These are phyloP conservation scores for Tricholoma bakamatsutake DNA, from an alignment of 768 basidiomycete genomes.

Conservation along the genomic window DNA sequence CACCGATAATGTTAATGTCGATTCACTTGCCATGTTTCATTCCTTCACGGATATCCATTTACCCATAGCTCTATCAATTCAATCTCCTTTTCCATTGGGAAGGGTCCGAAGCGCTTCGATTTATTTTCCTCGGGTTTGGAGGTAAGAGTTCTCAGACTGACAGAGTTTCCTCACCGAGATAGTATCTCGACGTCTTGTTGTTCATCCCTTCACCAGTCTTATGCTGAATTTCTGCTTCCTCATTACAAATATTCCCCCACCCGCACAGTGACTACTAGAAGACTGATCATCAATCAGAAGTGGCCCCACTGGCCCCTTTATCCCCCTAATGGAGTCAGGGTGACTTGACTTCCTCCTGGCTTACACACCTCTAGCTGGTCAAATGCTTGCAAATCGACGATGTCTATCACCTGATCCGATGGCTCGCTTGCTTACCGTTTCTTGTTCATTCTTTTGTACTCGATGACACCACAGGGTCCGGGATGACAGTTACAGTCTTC, in stretches of 20 bases:
- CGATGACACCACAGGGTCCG: constrained; percentile 12
- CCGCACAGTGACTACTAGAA: not conserved
- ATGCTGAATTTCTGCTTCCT: constrained; percentile 15
- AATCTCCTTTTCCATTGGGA: constrained; percentile 5
- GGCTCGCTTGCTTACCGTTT: constrained; percentile 22
- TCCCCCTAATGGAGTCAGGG: constrained; percentile 25
- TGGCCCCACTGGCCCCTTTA: constrained; percentile 11
- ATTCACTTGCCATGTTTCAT: constrained; percentile 10
- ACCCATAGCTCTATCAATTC: constrained; percentile 18
- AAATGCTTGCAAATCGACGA: constrained; percentile 17
- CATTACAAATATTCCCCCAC: constrained; percentile 17
- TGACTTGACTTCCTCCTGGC: constrained; percentile 12
- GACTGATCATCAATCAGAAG: not conserved
- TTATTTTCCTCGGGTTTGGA: constrained; percentile 13
- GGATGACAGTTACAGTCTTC: constrained; percentile 3
- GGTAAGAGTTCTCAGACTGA: constrained; percentile 15
- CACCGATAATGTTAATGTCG: not conserved
- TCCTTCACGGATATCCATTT: constrained; percentile 17
- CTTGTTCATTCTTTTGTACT: constrained; percentile 21
- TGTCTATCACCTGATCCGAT: constrained; percentile 23
- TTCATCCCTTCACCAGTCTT: constrained; percentile 5
- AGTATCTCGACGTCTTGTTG: not conserved
- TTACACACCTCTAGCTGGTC: constrained; percentile 24
- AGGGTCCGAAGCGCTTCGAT: not conserved
- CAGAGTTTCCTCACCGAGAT: constrained; percentile 4